Conservation (phyloP, 176 grass and related monocot species). For the Oryza glaberrima region DNA sequence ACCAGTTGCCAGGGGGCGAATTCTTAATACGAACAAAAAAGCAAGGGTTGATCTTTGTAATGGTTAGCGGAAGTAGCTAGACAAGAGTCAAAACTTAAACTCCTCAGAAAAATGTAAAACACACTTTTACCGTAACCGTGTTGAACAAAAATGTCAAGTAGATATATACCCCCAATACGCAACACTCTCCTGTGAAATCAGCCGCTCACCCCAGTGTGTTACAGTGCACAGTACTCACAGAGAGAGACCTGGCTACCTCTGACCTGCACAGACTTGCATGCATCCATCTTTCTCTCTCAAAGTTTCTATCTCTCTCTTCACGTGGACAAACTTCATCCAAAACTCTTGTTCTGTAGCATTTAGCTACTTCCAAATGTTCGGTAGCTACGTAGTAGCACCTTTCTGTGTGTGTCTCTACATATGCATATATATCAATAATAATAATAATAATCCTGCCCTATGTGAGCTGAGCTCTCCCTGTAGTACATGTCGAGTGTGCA, state of each 20-base stretch:
- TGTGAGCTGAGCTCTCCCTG: background rate
- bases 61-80: no score
- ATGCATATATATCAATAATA: background rate
- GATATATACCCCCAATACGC: slow-evolving; percentile 14
- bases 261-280: slow-evolving; percentile 43
- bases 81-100: background rate
- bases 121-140: background rate
- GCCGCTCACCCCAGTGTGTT: background rate
- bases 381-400: slow-evolving; percentile 7
- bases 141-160: background rate
- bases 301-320: slow-evolving; percentile 34
- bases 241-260: slow-evolving; percentile 31
- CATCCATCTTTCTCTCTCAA: background rate
- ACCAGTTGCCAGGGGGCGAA: background rate
- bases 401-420: slow-evolving; percentile 33
- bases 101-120: background rate
- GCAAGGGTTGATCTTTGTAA: no score
- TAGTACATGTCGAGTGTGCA: background rate
- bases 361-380: slow-evolving; percentile 45
- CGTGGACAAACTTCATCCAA: slow-evolving; percentile 38
- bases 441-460: background rate
- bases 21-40: background rate
- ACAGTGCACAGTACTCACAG: slow-evolving; percentile 3
- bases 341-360: slow-evolving; percentile 54
- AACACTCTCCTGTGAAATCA: slow-evolving; percentile 16